Evolutionary conservation across 768 basidiomycete genomes (phyloP), one percentile per base, ranked within the genome.

Genomic region (Pleurotus pulmonarius): DNA sequence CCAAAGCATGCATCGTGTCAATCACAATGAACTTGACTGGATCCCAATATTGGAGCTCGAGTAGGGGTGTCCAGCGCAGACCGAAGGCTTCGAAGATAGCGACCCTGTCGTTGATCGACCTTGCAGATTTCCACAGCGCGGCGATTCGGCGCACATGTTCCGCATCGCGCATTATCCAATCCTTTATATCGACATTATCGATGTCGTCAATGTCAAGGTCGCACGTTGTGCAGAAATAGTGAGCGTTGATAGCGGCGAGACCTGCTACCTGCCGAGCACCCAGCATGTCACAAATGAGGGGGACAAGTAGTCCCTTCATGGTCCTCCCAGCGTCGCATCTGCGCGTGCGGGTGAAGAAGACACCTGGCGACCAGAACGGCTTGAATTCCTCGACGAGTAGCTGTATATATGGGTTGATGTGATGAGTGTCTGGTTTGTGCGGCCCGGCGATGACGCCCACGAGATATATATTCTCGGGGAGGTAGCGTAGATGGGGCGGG

Each of bases 1-100:
- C 65, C 2, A 75, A 58, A n/a, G 67, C 65, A 39, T 77, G 75
- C 73, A 77, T 77, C 1, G 65, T 55, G 41, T 78, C 73, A n/a
- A 74, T 60, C 0, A 70, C 64, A 0, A 64, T 44, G 37, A 64
- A 69, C 1, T 18, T 44, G 4, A 64, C 65, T 5, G 66, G 66
- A 39, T 74, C 60, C 65, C 69, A 75, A 60, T 76, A 75, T 0
- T 70, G 68, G 5, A 77, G 64, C 4, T 59, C 45, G 15, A 70
- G 60, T 0, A 75, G 54, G 11, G 65, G 61, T 0, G 68, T 66
- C 63, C 64, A 76, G 0, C 67, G 49, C 1, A 73, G 46, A 0
- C 72, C 69, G 29, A 57, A 59, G 24, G 46, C 40, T 7, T 67
- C 59, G 48, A 61, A 62, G 4, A 63, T 55, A 11, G 22, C 37